These are phyloP conservation scores for Licmophora abbreviata DNA, from an alignment of 108 stramenopile species.

Conservation along the genomic window DNA sequence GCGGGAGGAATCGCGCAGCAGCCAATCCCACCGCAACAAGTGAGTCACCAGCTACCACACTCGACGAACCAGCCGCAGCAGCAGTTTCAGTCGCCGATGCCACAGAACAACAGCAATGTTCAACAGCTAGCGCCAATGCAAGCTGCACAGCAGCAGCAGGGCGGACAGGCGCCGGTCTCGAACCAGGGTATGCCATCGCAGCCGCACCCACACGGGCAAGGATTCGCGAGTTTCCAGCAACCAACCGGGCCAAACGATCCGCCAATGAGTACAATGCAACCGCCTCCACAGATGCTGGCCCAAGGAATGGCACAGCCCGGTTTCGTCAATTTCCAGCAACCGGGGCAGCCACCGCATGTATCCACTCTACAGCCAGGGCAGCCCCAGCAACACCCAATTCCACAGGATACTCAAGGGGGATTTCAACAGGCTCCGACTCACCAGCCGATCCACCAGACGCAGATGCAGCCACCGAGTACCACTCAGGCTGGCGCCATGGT, in stretches of 20 bases:
- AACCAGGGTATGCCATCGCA: background rate
- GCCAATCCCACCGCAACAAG: background rate
- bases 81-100: slow-evolving; percentile 10
- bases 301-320: too few species aligned
- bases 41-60: background rate
- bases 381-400: slow-evolving; percentile 2
- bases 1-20: too few species aligned
- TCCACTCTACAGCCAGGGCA: too few species aligned
- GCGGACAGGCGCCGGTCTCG: background rate
- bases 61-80: slow-evolving; percentile 2
- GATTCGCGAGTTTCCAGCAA: too few species aligned
- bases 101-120: background rate
- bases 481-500: slow-evolving; percentile 1
- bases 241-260: too few species aligned
- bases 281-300: too few species aligned
- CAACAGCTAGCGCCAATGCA: slow-evolving; percentile 2
- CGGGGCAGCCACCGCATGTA: background rate
- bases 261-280: too few species aligned
- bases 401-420: background rate
- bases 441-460: slow-evolving; percentile 5
- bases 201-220: background rate
- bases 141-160: slow-evolving; percentile 7
- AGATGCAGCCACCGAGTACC: slow-evolving; percentile 5
- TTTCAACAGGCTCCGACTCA: background rate
- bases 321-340: slow-evolving; percentile 3